A percentile compares a stretch with the other conserved stretches of the same genome.
These are phyloP conservation scores for Colletotrichum shisoi DNA, from an alignment of 2,329 filamentous ascomycete genomes.

Conservation along the genomic window DNA sequence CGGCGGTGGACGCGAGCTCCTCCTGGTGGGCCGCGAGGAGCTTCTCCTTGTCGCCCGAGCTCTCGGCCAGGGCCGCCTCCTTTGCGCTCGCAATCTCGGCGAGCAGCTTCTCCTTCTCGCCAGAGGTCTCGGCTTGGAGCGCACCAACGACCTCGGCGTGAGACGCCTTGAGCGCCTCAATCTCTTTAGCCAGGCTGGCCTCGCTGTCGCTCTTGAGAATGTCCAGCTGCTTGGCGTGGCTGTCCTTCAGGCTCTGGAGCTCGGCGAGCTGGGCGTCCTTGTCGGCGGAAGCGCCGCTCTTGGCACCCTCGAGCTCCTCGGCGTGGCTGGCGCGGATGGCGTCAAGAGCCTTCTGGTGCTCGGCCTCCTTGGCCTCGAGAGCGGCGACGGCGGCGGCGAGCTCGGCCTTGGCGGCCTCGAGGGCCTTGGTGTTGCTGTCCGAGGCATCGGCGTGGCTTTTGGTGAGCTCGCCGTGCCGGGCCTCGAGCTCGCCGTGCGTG, in stretches of 20 bases:
- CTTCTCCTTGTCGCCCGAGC: slow-evolving; percentile 51
- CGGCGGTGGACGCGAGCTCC: slow-evolving; percentile 46
- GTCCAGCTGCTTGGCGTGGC: slow-evolving; percentile 61
- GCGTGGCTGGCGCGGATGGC: slow-evolving; percentile 65
- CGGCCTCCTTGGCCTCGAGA: slow-evolving; percentile 60
- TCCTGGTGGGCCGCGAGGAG: slow-evolving; percentile 46
- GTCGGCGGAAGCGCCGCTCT: slow-evolving; percentile 60
- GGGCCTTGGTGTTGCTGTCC: slow-evolving; percentile 53
- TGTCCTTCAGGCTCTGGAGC: slow-evolving; percentile 62
- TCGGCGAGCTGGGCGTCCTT: slow-evolving; percentile 59
- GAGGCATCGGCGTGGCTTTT: slow-evolving; percentile 47
- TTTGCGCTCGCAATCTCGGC: slow-evolving; percentile 51
- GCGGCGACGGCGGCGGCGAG: slow-evolving; percentile 56
- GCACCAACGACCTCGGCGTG: slow-evolving; percentile 55
- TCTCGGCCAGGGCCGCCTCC: slow-evolving; percentile 53
- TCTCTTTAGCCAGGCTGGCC: slow-evolving; percentile 50
- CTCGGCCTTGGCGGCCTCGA: slow-evolving; percentile 55
- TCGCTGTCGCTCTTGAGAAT: slow-evolving; percentile 55
- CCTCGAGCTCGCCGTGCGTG: slow-evolving; percentile 47
- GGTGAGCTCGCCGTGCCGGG: slow-evolving; percentile 47
- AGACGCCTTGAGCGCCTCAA: slow-evolving; percentile 54
- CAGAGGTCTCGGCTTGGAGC: slow-evolving; percentile 53
- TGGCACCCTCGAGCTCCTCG: slow-evolving; percentile 65
- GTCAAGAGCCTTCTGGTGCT: slow-evolving; percentile 63
- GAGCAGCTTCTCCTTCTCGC: slow-evolving; percentile 50